These are phyloP conservation scores for Colletotrichum cereale DNA, from an alignment of 2,329 filamentous ascomycete species.

Conservation along the genomic window DNA sequence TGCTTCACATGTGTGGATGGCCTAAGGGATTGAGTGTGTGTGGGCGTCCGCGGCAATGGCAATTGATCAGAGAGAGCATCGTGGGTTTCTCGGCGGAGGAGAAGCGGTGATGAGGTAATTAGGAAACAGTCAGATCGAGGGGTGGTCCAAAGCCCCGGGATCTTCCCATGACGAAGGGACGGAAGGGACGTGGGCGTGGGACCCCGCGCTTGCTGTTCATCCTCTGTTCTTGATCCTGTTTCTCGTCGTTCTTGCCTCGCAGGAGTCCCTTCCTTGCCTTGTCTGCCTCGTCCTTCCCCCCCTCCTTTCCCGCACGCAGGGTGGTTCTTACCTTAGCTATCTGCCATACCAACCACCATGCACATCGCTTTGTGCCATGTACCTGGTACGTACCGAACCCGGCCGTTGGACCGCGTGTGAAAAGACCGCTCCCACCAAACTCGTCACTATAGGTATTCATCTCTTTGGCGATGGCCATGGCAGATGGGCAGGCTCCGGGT, in stretches of 20 bases:
- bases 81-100: constrained; percentile 14
- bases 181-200: neutral
- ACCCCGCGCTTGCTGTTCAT: constrained; percentile 7
- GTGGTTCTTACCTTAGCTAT: constrained; percentile 4
- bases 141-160: neutral
- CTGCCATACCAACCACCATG: neutral
- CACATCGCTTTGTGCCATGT: constrained; percentile 7
- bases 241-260: neutral
- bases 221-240: constrained; percentile 1
- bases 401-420: neutral
- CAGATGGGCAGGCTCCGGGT: constrained; percentile 11
- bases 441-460: neutral
- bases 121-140: neutral
- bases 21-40: constrained; percentile 6
- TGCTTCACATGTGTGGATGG: neutral
- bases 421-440: neutral
- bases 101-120: constrained; percentile 1
- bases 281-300: neutral
- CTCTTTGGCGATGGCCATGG: neutral
- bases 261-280: constrained; percentile 1
- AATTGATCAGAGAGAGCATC: neutral
- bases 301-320: neutral
- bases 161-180: constrained; percentile 3
- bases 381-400: neutral
- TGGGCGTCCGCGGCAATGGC: constrained; percentile 16